These are phyloP conservation scores for Picea abies DNA, from an alignment of 83 land plant genomes.

Conservation along the genomic window DNA sequence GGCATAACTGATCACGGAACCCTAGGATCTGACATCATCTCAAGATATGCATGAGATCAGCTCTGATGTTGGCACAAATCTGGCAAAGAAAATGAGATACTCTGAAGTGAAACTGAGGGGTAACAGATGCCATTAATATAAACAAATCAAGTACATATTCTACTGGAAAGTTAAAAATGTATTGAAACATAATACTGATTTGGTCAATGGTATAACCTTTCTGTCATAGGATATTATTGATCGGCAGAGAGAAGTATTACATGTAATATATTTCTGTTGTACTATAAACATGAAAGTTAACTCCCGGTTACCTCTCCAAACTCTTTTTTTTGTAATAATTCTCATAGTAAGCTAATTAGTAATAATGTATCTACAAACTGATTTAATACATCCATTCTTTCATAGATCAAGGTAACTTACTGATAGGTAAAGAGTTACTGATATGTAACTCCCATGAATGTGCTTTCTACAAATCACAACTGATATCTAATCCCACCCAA, in stretches of 20 bases:
- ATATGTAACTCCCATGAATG: neutral
- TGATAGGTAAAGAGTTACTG: neutral
- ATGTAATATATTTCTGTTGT: neutral
- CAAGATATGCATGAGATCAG: too few species aligned
- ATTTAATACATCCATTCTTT: neutral
- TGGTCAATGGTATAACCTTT: neutral
- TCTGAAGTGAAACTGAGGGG: too few species aligned
- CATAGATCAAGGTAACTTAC: neutral
- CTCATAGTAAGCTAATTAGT: neutral
- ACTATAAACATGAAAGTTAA: neutral
- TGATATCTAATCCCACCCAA: too few species aligned
- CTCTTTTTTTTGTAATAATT: neutral
- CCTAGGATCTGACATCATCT: too few species aligned
- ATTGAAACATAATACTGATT: neutral
- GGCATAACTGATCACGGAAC: too few species aligned
- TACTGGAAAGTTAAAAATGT: neutral
- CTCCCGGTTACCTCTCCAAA: neutral
- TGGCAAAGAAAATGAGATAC: too few species aligned
- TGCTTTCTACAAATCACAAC: too few species aligned
- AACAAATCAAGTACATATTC: neutral
- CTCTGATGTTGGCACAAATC: too few species aligned
- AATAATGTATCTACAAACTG: neutral
- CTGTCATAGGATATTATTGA: neutral
- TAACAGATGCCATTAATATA: neutral
- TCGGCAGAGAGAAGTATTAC: neutral